Conservation (phyloP, 371 early-diverging fungal species). For the Mortierella sp. region DNA sequence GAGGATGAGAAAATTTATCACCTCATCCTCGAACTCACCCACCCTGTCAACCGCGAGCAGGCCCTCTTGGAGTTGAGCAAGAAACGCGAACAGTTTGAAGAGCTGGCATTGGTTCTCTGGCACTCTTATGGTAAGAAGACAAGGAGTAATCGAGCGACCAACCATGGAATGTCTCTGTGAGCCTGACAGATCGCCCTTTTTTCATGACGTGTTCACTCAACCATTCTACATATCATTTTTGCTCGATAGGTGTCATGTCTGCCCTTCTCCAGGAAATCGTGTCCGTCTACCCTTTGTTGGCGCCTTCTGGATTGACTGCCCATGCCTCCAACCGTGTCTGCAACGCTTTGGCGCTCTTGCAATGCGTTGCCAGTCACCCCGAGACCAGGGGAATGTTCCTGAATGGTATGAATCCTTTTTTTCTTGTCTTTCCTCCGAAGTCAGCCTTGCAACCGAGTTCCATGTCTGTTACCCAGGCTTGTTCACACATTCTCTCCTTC, state of each 20-base stretch:
- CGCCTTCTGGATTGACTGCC: conserved; percentile 88
- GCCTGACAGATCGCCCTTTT: background rate
- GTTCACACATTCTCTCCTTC: background rate
- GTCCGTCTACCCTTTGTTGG: conserved; percentile 91
- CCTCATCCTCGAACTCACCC: conserved; percentile 89
- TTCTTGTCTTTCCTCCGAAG: conserved; percentile 25
- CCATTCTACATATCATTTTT: background rate
- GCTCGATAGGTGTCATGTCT: conserved; percentile 85
- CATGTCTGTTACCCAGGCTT: background rate
- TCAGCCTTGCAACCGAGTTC: background rate
- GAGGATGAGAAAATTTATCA: conserved; percentile 89
- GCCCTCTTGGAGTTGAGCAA: conserved; percentile 94
- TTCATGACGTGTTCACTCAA: conserved; percentile 10
- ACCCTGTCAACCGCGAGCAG: conserved; percentile 85
- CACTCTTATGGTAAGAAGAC: conserved; percentile 88
- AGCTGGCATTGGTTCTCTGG: conserved; percentile 96
- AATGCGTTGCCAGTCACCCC: conserved; percentile 95
- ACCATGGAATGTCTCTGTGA: background rate
- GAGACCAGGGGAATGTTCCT: conserved; percentile 93
- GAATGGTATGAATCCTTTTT: conserved; percentile 66
- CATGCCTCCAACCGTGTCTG: conserved; percentile 95
- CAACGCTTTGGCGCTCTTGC: conserved; percentile 95
- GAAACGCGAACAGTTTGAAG: conserved; percentile 94
- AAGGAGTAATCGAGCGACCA: background rate
- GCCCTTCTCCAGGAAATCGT: conserved; percentile 96